A percentile compares a stretch with the other conserved stretches of the same genome.
Evolutionary conservation across 1,284 basidiomycete species (phyloP).

Genomic region (Sporisorium reilianum): DNA sequence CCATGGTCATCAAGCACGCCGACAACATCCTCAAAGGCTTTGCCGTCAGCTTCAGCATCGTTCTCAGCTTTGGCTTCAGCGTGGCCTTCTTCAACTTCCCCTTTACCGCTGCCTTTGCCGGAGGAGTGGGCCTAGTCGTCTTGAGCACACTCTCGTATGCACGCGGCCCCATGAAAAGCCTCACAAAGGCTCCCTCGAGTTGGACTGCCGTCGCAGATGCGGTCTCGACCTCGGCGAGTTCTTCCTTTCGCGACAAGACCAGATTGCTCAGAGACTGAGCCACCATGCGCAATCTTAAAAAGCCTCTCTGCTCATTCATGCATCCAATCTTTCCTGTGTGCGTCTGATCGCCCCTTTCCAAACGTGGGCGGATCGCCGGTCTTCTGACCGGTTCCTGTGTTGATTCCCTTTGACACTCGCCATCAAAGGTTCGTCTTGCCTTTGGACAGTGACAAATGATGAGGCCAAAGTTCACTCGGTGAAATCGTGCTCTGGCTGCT

Average conservation of each 20-base stretch:
- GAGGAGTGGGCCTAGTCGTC: conserved; percentile 85
- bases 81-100: conserved; percentile 88
- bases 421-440: too few species aligned
- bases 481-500: too few species aligned
- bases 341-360: background rate
- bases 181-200: conserved; percentile 7
- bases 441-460: too few species aligned
- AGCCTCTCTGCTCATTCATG: background rate
- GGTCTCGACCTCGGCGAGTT: conserved; percentile 19
- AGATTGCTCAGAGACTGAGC: conserved; percentile 32
- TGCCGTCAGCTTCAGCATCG: conserved; percentile 90
- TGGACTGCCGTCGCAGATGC: conserved; percentile 31
- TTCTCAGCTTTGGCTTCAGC: conserved; percentile 90
- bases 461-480: too few species aligned
- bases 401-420: too few species aligned
- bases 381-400: too few species aligned
- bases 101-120: conserved; percentile 84
- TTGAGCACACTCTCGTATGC: conserved; percentile 86
- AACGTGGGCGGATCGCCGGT: background rate
- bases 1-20: conserved; percentile 74
- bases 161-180: conserved; percentile 21
- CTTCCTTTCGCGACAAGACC: conserved; percentile 34
- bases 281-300: background rate
- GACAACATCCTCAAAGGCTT: conserved; percentile 76
- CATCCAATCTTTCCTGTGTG: background rate